Evolutionary conservation across 805 yeast genomes (phyloP).

Genomic region (Metschnikowia similis): DNA sequence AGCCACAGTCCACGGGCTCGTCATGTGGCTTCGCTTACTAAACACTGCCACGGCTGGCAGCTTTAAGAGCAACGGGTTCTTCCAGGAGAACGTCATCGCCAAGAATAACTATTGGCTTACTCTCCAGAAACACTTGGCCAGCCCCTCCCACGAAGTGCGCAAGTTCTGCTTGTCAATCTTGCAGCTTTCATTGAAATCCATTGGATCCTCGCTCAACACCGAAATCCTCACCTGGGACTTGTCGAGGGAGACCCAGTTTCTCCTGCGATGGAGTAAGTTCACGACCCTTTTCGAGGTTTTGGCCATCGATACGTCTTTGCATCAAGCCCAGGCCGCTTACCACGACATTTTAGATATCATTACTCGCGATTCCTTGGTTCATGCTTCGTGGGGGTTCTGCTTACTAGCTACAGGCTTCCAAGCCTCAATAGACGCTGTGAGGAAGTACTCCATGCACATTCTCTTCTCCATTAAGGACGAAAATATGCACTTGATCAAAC

Average conservation of each 20-base stretch:
- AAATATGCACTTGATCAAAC: slow-evolving; percentile 35
- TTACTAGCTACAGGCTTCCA: slow-evolving; percentile 72
- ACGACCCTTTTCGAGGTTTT: slow-evolving; percentile 74
- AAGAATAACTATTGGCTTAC: slow-evolving; percentile 43
- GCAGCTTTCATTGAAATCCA: slow-evolving; percentile 51
- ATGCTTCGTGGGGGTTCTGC: slow-evolving; percentile 68
- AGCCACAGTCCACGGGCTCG: slow-evolving; percentile 40
- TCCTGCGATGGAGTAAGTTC: slow-evolving; percentile 66
- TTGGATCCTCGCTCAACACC: slow-evolving; percentile 32
- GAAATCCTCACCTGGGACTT: slow-evolving; percentile 44
- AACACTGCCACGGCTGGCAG: slow-evolving; percentile 16
- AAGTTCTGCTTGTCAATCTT: slow-evolving; percentile 66
- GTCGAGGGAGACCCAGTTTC: slow-evolving; percentile 18
- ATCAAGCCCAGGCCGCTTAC: slow-evolving; percentile 77
- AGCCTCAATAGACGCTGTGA: slow-evolving; percentile 73
- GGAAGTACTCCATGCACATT: slow-evolving; percentile 56
- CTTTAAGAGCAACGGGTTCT: slow-evolving; percentile 13
- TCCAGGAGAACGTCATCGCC: slow-evolving; percentile 24
- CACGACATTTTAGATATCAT: slow-evolving; percentile 57
- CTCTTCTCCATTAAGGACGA: slow-evolving; percentile 48
- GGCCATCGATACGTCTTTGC: slow-evolving; percentile 79
- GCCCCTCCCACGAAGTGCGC: slow-evolving; percentile 59
- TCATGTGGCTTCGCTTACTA: slow-evolving; percentile 56
- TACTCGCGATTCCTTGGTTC: slow-evolving; percentile 47
- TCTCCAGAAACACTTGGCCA: slow-evolving; percentile 54